Evolutionary conservation across 805 yeast genomes (phyloP), one percentile per base, ranked within the genome.

Genomic region (Priceomyces fermenticarens): DNA sequence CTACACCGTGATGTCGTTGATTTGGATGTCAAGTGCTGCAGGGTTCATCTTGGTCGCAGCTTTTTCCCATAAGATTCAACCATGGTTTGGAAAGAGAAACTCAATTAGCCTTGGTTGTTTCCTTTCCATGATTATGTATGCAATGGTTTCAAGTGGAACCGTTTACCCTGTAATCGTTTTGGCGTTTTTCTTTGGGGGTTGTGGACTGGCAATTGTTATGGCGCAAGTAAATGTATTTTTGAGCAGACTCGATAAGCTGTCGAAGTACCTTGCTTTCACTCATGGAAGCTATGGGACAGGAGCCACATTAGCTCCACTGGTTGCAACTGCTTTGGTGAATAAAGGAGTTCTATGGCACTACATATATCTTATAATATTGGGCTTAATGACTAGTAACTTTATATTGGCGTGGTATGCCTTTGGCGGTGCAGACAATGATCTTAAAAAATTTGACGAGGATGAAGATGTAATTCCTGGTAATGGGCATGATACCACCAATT

Each of bases 281-380:
- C 93, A 85, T 62, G 90, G 87, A 1, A 54, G 70, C 10, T 85
- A 84, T 57, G 95, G 95, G 1, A 49, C 79, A 2, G 89, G 90
- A 2, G 87, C 89, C 1, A 80, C 86, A 35, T 47, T 81, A 1
- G 73, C 88, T 2, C 90, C 95, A 2, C 72, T 86, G 13, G 55
- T 81, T 25, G 81, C 83, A 3, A 77, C 87, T 0, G 60, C 72
- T 0, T 66, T 82, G 72, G 70, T 78, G 12, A 64, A 70, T 33
- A 46, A 54, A 0, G 80, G 79, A 2, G 54, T 71, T n/a, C 47
- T 50, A 40, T 83, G 88, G 88, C 66, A 77, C 52, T 67, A 53
- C 42, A 77, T 63, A 57, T 83, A 70, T 51, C 59, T 72, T n/a
- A 67, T 81, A n/a, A 55, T 80, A 31, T 55, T 66, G 8, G 79